A percentile compares a stretch with the other conserved stretches of the same genome.
Conservation (phyloP, 345 rosid genomes). For the Carallia brachiata region DNA sequence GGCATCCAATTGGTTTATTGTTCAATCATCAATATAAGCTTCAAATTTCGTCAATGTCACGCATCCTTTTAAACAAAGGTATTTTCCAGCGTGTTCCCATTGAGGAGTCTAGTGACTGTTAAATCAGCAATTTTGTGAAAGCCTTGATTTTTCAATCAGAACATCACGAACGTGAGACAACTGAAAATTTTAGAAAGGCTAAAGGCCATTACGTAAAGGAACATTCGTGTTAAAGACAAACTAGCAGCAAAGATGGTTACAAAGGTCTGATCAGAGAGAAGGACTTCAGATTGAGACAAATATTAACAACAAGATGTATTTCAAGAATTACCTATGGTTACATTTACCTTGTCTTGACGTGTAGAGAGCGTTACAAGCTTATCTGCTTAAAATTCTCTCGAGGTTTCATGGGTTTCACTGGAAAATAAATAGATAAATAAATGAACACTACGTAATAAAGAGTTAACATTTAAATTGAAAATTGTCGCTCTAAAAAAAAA, state of each 20-base stretch:
- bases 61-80: constrained; percentile 2
- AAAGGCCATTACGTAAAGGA: background rate
- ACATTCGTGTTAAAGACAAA: background rate
- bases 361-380: too few relatives aligned
- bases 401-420: too few relatives aligned
- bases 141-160: background rate
- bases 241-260: background rate
- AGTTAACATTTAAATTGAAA: too few relatives aligned
- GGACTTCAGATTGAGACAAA: too few relatives aligned
- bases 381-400: too few relatives aligned
- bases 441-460: too few relatives aligned
- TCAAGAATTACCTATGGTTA: too few relatives aligned
- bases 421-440: too few relatives aligned
- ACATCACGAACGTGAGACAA: background rate
- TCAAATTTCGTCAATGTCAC: constrained; percentile 11
- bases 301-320: too few relatives aligned
- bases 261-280: too few relatives aligned
- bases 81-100: background rate
- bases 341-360: too few relatives aligned
- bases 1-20: background rate
- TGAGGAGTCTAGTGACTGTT: background rate
- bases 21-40: background rate
- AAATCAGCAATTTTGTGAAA: background rate
- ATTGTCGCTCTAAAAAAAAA: too few relatives aligned
- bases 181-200: background rate